A percentile compares a stretch with the other conserved stretches of the same genome.
These are phyloP conservation scores for Termitomyces sp. DNA, from an alignment of 768 basidiomycete genomes.

Conservation along the genomic window DNA sequence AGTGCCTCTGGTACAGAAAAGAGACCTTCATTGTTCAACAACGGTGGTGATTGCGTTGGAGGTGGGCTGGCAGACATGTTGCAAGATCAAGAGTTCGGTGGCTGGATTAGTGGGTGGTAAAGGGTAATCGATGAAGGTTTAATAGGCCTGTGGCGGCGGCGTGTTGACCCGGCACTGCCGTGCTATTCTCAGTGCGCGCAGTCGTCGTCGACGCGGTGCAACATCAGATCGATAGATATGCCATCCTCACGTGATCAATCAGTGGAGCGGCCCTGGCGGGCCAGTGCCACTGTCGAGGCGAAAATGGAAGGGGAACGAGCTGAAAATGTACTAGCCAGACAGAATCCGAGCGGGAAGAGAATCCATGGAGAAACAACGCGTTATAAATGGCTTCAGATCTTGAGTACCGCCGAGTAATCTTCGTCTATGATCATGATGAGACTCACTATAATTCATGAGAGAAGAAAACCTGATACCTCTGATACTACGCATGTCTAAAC, in stretches of 20 bases:
- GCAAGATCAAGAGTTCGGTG: background rate
- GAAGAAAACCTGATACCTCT: background rate
- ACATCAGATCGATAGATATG: background rate
- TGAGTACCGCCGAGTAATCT: background rate
- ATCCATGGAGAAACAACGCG: background rate
- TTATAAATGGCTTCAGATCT: background rate
- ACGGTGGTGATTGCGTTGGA: background rate
- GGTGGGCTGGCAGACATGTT: background rate
- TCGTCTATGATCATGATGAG: background rate
- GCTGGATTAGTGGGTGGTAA: background rate
- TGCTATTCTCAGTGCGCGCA: background rate
- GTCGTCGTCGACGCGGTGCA: background rate
- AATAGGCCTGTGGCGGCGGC: background rate
- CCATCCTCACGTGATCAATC: background rate
- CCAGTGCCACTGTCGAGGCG: too few relatives aligned
- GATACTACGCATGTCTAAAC: background rate
- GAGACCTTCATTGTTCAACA: background rate
- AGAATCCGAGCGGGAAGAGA: background rate
- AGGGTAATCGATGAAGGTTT: background rate
- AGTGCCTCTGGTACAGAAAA: conserved; percentile 14
- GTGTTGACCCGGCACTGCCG: background rate
- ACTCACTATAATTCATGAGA: background rate
- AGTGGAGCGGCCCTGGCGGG: background rate
- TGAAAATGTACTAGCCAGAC: background rate
- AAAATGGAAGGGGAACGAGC: background rate